These are phyloP conservation scores for Neurospora sp. DNA, from an alignment of 2,329 filamentous ascomycete species.

Conservation along the genomic window DNA sequence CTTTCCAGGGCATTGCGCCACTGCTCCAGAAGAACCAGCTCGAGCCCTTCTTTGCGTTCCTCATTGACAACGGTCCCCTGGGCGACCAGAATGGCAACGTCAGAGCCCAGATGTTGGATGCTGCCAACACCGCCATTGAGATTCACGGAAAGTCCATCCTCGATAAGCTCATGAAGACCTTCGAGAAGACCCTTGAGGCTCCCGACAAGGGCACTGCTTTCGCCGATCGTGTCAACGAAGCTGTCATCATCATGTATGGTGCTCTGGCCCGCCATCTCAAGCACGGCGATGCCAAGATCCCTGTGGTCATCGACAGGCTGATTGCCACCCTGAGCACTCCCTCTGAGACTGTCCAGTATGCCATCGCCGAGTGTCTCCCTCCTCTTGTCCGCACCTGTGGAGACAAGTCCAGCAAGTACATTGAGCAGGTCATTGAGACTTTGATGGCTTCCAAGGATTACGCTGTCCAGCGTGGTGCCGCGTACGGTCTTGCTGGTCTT, in stretches of 20 bases:
- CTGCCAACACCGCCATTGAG: conserved; percentile 72
- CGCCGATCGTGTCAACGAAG: conserved; percentile 87
- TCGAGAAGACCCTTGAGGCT: conserved; percentile 78
- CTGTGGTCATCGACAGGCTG: conserved; percentile 76
- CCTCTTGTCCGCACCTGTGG: conserved; percentile 76
- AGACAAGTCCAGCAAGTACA: conserved; percentile 69
- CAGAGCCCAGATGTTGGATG: conserved; percentile 83
- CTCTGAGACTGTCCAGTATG: conserved; percentile 93
- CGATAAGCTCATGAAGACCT: conserved; percentile 83
- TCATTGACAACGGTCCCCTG: conserved; percentile 80
- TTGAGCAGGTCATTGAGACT: conserved; percentile 69
- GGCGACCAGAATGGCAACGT: conserved; percentile 71
- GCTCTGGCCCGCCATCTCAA: conserved; percentile 82
- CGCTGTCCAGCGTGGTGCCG: conserved; percentile 82
- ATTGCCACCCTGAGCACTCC: conserved; percentile 84
- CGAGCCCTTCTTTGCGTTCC: conserved; percentile 69
- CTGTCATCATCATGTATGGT: conserved; percentile 94
- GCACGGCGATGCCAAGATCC: conserved; percentile 75
- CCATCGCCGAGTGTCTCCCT: conserved; percentile 86
- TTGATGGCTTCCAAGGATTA: conserved; percentile 86
- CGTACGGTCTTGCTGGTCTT: conserved; percentile 87
- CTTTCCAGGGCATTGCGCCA: conserved; percentile 71
- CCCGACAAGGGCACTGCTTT: conserved; percentile 73
- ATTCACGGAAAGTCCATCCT: conserved; percentile 72
- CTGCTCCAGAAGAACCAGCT: conserved; percentile 60